These are phyloP conservation scores for Parietaria judaica DNA, from an alignment of 306 rosid genomes.

Conservation along the genomic window DNA sequence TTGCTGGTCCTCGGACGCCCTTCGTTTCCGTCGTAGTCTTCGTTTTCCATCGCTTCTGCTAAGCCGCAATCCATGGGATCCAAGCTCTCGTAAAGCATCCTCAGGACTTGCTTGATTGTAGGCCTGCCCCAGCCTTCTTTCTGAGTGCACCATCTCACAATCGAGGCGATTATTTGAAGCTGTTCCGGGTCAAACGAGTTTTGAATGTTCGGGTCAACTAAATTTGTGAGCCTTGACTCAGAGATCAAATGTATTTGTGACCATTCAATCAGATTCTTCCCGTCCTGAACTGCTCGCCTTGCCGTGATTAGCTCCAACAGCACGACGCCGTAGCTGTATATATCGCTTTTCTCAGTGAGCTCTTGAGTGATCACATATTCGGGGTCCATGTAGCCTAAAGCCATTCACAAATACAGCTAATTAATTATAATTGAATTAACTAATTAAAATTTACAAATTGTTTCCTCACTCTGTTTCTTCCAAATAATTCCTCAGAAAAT, in stretches of 20 bases:
- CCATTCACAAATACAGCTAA: slow-evolving; percentile 1
- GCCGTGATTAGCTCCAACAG: slow-evolving; percentile 79
- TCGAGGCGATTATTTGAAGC: slow-evolving; percentile 61
- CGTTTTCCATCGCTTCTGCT: slow-evolving; percentile 50
- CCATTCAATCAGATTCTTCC: slow-evolving; percentile 84
- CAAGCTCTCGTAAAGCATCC: slow-evolving; percentile 83
- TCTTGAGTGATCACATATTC: slow-evolving; percentile 91
- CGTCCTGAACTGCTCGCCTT: slow-evolving; percentile 71
- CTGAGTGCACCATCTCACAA: slow-evolving; percentile 89
- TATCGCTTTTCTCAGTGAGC: slow-evolving; percentile 88
- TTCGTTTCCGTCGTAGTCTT: slow-evolving; percentile 48
- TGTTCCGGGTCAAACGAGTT: slow-evolving; percentile 71
- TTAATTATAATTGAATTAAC: too few species aligned
- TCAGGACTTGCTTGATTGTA: slow-evolving; percentile 80
- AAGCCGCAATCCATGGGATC: slow-evolving; percentile 81
- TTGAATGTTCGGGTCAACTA: slow-evolving; percentile 67
- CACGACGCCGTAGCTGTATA: slow-evolving; percentile 86
- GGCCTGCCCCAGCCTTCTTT: slow-evolving; percentile 84
- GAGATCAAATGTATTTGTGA: slow-evolving; percentile 52
- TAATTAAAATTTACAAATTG: too few species aligned
- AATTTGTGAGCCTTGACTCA: slow-evolving; percentile 54
- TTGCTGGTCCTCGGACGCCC: slow-evolving; percentile 61
- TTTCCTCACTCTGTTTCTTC: too few species aligned
- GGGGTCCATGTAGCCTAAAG: slow-evolving; percentile 97
- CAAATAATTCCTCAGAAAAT: too few species aligned